A percentile compares a stretch with the other conserved stretches of the same genome.
These are phyloP conservation scores for Solanum ossicruentum DNA, from an alignment of 257 asterid species.

Conservation along the genomic window DNA sequence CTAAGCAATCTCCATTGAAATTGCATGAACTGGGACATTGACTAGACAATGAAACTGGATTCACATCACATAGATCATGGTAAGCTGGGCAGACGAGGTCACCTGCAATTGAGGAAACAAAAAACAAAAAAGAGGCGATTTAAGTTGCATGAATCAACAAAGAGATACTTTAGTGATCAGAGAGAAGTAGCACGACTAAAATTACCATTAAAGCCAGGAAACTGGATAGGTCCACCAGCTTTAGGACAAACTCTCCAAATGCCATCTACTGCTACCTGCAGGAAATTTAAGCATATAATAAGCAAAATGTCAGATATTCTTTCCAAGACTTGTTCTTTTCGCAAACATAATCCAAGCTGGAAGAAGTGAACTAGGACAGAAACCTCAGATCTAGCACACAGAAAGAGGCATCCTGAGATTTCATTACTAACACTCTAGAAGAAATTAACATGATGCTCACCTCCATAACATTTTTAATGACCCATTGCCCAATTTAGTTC, in stretches of 20 bases:
- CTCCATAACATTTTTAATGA: not conserved
- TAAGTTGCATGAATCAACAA: not conserved
- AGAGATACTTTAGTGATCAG: not conserved
- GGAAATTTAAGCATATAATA: not conserved
- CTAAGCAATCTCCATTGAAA: slow-evolving; percentile 82
- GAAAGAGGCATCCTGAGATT: not conserved
- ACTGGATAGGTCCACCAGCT: slow-evolving; percentile 74
- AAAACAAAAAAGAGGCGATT: not conserved
- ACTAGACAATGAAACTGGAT: slow-evolving; percentile 50
- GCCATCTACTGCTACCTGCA: slow-evolving; percentile 86
- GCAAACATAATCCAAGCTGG: not conserved
- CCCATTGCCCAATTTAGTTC: not conserved
- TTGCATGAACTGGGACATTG: slow-evolving; percentile 76
- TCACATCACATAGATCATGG: slow-evolving; percentile 74
- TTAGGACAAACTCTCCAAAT: slow-evolving; percentile 74
- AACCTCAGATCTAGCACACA: not conserved
- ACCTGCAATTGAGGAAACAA: slow-evolving; percentile 29
- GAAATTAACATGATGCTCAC: not conserved
- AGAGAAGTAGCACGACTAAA: not conserved
- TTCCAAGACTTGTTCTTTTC: not conserved
- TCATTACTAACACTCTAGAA: not conserved
- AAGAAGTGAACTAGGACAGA: not conserved
- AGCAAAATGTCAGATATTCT: not conserved
- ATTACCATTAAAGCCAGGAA: slow-evolving; percentile 77
- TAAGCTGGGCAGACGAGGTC: slow-evolving; percentile 87